These are phyloP conservation scores for Chalciporus chontae DNA, from an alignment of 768 basidiomycete genomes.

Conservation along the genomic window DNA sequence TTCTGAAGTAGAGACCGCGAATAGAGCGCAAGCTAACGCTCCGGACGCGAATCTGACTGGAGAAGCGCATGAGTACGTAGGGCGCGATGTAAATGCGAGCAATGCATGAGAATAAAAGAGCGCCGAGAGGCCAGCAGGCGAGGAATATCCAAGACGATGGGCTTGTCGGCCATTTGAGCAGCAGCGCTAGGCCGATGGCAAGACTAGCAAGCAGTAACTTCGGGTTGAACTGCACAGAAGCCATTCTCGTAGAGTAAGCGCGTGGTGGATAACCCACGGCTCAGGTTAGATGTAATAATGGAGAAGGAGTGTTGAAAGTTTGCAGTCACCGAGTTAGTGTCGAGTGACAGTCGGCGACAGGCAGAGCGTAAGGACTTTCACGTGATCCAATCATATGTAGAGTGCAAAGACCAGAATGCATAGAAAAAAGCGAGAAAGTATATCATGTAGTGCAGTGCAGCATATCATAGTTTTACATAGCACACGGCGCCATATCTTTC, in stretches of 20 bases:
- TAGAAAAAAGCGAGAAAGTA: slow-evolving; percentile 12
- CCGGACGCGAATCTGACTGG: slow-evolving; percentile 60
- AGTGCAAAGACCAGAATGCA: slow-evolving; percentile 9
- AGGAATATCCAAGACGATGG: slow-evolving; percentile 38
- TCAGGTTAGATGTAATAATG: background rate
- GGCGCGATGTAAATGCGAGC: slow-evolving; percentile 67
- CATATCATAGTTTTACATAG: slow-evolving; percentile 26
- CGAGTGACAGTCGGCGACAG: no score
- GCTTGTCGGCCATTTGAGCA: slow-evolving; percentile 21
- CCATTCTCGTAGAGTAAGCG: slow-evolving; percentile 7
- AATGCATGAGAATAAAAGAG: slow-evolving; percentile 52
- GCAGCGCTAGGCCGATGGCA: slow-evolving; percentile 8
- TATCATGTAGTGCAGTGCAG: slow-evolving; percentile 16
- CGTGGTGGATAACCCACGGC: background rate
- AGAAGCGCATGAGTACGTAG: slow-evolving; percentile 55
- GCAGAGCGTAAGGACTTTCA: no score
- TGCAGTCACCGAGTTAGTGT: background rate
- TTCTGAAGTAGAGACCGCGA: slow-evolving; percentile 67
- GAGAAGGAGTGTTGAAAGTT: slow-evolving; percentile 2
- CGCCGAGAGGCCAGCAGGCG: slow-evolving; percentile 48
- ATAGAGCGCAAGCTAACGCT: slow-evolving; percentile 77
- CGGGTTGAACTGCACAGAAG: background rate
- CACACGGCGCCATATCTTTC: slow-evolving; percentile 16
- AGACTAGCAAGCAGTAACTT: slow-evolving; percentile 14
- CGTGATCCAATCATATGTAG: slow-evolving; percentile 3